Percentiles rank a stretch among this genome's conserved stretches.
These are phyloP conservation scores for Teunomyces tritomae DNA, from an alignment of 805 yeast species.

Conservation along the genomic window DNA sequence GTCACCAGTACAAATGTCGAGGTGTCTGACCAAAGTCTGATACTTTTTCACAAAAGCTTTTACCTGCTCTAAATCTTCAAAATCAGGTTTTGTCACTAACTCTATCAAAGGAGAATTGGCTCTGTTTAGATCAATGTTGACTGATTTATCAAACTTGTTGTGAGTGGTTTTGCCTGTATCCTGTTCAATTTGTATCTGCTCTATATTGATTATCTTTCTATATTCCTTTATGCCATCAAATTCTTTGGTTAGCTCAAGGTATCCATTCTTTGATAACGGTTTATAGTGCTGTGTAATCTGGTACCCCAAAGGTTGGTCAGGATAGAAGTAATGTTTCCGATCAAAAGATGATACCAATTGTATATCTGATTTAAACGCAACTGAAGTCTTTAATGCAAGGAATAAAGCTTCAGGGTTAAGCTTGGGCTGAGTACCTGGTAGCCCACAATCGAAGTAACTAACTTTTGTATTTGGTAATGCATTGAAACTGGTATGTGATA, in stretches of 20 bases:
- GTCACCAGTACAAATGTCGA: constrained; percentile 82
- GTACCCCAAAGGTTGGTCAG: constrained; percentile 94
- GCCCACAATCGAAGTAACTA: constrained; percentile 76
- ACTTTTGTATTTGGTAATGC: constrained; percentile 64
- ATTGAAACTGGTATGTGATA: constrained; percentile 48
- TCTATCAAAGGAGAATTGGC: constrained; percentile 86
- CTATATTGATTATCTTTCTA: constrained; percentile 54
- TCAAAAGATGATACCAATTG: constrained; percentile 68
- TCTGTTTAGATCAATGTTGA: constrained; percentile 74
- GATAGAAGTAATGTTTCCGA: constrained; percentile 93
- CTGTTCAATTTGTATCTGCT: constrained; percentile 89
- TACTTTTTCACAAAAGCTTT: constrained; percentile 77
- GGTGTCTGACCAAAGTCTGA: constrained; percentile 64
- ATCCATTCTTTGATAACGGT: constrained; percentile 76
- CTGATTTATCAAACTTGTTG: constrained; percentile 34
- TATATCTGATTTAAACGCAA: constrained; percentile 62
- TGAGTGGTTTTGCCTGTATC: constrained; percentile 86
- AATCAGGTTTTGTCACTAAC: constrained; percentile 88
- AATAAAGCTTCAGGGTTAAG: constrained; percentile 72
- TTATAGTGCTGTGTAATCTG: constrained; percentile 88
- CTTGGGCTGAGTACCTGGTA: constrained; percentile 91
- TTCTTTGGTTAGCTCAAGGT: constrained; percentile 43
- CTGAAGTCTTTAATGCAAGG: constrained; percentile 69
- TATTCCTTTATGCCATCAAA: constrained; percentile 52
- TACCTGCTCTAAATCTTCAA: constrained; percentile 63